phyloP scores from a whole-genome alignment of 2,329 filamentous ascomycete species.

The Cylindrodendrum hubeiense region DNA sequence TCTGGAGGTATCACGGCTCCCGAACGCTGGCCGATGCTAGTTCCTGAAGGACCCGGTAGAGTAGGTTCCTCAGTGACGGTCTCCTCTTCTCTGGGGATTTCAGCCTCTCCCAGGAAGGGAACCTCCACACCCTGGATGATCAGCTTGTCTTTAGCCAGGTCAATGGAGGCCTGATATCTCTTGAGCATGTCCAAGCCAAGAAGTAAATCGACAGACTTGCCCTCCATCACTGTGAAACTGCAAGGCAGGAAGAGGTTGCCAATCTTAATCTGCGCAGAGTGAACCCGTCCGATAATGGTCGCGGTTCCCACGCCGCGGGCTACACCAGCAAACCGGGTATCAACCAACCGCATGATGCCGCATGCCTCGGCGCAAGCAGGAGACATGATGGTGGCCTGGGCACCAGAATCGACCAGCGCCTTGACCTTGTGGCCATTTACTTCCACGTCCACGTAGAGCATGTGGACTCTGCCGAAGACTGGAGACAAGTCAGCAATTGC shows the following conservation, averaged over 20 bases:
- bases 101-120: constrained; percentile 89
- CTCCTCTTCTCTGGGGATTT: constrained; percentile 90
- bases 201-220: constrained; percentile 93
- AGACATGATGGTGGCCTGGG: constrained; percentile 99
- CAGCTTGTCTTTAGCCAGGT: constrained; percentile 85
- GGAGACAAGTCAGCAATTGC: constrained; percentile 26
- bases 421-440: constrained; percentile 95
- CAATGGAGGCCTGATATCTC: constrained; percentile 92
- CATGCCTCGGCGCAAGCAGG: constrained; percentile 91
- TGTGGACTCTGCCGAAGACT: constrained; percentile 96
- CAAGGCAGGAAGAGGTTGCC: constrained; percentile 89
- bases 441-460: constrained; percentile 96
- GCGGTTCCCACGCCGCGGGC: constrained; percentile 95
- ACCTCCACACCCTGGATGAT: constrained; percentile 91
- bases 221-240: constrained; percentile 99
- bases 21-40: constrained; percentile 84
- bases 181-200: constrained; percentile 97
- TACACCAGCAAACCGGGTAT: constrained; percentile 91
- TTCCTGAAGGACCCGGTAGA: constrained; percentile 88
- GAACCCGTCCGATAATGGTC: constrained; percentile 92
- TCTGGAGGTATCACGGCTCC: constrained; percentile 73
- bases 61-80: constrained; percentile 85
- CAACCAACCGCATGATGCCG: constrained; percentile 95
- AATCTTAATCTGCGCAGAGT: constrained; percentile 95
- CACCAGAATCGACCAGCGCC: constrained; percentile 96